These are phyloP conservation scores for Fusarium graminum DNA, from an alignment of 2,329 filamentous ascomycete genomes.

Conservation along the genomic window DNA sequence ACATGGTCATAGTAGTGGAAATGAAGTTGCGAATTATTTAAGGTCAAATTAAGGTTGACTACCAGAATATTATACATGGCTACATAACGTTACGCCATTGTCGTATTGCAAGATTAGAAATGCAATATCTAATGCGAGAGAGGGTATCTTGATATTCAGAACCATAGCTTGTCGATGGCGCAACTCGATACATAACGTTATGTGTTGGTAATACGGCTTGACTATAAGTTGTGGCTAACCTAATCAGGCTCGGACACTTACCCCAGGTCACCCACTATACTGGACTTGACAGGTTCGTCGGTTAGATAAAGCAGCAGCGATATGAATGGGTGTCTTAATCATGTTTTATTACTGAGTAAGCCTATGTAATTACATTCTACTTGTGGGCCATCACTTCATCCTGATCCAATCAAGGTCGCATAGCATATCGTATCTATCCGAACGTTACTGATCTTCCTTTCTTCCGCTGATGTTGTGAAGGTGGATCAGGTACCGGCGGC, in stretches of 20 bases:
- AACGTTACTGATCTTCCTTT: conserved; percentile 2
- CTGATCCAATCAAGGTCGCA: neutral
- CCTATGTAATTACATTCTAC: neutral
- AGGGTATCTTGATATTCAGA: neutral
- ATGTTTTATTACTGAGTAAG: neutral
- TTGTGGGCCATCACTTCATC: neutral
- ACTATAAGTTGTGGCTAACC: neutral
- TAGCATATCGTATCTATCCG: neutral
- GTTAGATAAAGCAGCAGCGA: neutral
- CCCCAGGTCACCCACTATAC: neutral
- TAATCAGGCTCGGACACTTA: neutral
- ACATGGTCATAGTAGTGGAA: neutral
- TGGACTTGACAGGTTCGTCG: neutral
- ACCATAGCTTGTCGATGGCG: neutral
- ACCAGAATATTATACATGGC: no score
- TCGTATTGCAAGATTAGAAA: neutral
- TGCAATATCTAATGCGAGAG: neutral
- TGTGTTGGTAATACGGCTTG: neutral
- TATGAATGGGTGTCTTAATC: neutral
- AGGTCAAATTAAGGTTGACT: neutral
- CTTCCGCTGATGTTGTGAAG: neutral
- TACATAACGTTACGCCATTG: neutral
- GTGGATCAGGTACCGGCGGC: conserved; percentile 4
- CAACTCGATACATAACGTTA: neutral
- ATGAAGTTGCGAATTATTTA: fast-evolving